Base-by-base conservation (phyloP, 2,329 filamentous ascomycete species). In the Malbranchea zuffiana region DNA sequence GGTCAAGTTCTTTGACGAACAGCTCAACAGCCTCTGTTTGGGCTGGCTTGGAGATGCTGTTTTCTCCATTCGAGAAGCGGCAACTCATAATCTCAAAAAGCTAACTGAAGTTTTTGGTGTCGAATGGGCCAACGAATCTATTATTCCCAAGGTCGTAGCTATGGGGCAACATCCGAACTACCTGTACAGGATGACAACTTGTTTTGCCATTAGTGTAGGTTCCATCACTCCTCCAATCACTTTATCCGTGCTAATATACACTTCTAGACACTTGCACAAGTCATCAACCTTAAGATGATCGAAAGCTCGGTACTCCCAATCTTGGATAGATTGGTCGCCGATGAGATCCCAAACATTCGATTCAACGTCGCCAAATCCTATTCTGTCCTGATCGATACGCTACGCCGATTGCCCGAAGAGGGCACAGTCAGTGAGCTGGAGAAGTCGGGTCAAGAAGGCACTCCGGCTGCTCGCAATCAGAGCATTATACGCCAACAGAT, bases 361-460 rank as follows among this genome's bases (percentile, higher is more conserved):
- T 98, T 98, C 74, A 98, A 98, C 62, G 90, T 98, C 32, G 90
- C 90, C 50, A 98, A 98, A 69, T 96, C 90, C 31, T 98, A 96
- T 57, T 77, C 78, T 15, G 80, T 90, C 35, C 69, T 98, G 41
- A 86, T 96, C 53, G 79, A 82, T 50, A 86, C 87, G n/a, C 72
- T 98, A 54, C 86, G 88, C 63, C 82, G 85, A 50, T 72, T 98
- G 39, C 88, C 90, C 2, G 82, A 87, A 37, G 73, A 90, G 55
- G 86, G 86, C 44, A 96, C 88, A 10, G 71, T 96, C 44, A 77
- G 81, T 56, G 78, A 84, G 35, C 63, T 92, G 42, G 85, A 95
- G 62, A 90, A 93, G 68, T 74, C 80, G 18, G 80, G 77, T 40
- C 60, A 54, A 50, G 43, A 55, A 5, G 46, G 45, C 18, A 53